A percentile compares a stretch with the other conserved stretches of the same genome.
These are phyloP conservation scores for Tolypocladium guangdongense DNA, from an alignment of 2,329 filamentous ascomycete genomes.

Conservation along the genomic window DNA sequence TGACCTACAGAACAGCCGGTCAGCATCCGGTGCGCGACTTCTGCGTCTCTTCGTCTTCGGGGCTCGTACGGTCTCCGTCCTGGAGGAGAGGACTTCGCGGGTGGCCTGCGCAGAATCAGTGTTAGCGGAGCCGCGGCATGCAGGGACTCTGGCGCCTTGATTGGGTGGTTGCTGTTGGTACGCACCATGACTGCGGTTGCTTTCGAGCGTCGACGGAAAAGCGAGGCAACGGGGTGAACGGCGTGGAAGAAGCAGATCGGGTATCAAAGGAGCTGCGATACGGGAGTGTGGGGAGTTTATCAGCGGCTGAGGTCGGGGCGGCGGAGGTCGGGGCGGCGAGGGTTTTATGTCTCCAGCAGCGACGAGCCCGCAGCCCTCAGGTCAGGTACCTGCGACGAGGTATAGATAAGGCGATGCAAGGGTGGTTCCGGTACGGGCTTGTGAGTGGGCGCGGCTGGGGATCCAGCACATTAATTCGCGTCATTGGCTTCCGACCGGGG, in stretches of 20 bases:
- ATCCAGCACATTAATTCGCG: not conserved
- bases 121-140: conserved; percentile 6
- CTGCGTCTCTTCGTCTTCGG: not conserved
- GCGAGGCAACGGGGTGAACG: not conserved
- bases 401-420: conserved; percentile 4
- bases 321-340: conserved; percentile 8
- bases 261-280: conserved; percentile 1
- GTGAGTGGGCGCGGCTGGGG: not conserved
- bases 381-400: conserved; percentile 1
- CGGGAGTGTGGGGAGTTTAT: conserved; percentile 1
- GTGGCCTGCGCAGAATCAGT: conserved; percentile 10
- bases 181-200: conserved; percentile 12
- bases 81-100: conserved; percentile 16
- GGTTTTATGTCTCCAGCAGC: conserved; percentile 11
- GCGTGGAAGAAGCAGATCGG: not conserved
- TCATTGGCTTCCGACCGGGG: not conserved
- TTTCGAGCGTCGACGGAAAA: conserved; percentile 1
- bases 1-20: conserved; percentile 46
- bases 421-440: conserved; percentile 2
- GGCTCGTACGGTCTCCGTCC: conserved; percentile 22
- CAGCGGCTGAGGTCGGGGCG: not conserved
- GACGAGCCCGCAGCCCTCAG: not conserved
- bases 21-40: not conserved
- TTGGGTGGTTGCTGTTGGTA: not conserved
- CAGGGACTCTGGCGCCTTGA: not conserved